phyloP scores from a whole-genome alignment of 202 grass and related monocot genomes.

The Brachypodium distachyon region DNA sequence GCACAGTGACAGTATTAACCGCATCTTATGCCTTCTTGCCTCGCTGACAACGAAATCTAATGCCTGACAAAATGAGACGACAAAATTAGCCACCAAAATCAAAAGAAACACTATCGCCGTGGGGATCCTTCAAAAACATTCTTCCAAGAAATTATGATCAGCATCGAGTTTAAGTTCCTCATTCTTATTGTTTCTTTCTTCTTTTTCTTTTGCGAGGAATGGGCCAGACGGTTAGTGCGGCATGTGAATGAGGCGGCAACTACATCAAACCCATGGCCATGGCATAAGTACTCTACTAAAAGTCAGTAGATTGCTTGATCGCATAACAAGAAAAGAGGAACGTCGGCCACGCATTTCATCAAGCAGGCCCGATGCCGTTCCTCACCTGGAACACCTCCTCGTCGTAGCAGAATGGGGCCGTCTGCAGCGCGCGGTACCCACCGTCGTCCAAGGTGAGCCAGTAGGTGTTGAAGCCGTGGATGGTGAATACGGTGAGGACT shows the following conservation, averaged over 20 bases:
- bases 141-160: background rate
- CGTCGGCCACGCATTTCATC: slow-evolving; percentile 19
- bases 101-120: background rate
- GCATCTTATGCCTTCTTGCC: slow-evolving; percentile 50
- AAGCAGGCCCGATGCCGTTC: background rate
- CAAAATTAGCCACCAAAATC: background rate
- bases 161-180: background rate
- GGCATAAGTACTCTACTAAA: background rate
- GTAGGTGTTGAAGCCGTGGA: slow-evolving; percentile 74
- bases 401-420: slow-evolving; percentile 43
- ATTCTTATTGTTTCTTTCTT: background rate
- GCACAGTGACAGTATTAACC: slow-evolving; percentile 59
- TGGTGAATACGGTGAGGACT: too few species aligned
- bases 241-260: background rate
- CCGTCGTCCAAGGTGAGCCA: slow-evolving; percentile 87
- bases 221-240: background rate
- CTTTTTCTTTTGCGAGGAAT: background rate
- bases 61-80: slow-evolving; percentile 19
- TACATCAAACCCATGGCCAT: background rate
- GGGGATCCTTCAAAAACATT: too few species aligned
- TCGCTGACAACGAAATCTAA: slow-evolving; percentile 84
- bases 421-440: slow-evolving; percentile 53
- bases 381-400: slow-evolving; percentile 66
- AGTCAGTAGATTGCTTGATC: background rate
- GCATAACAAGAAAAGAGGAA: background rate